Percentiles rank a stretch among this genome's conserved stretches.
Conservation (phyloP, 345 rosid genomes). For the Carallia brachiata region DNA sequence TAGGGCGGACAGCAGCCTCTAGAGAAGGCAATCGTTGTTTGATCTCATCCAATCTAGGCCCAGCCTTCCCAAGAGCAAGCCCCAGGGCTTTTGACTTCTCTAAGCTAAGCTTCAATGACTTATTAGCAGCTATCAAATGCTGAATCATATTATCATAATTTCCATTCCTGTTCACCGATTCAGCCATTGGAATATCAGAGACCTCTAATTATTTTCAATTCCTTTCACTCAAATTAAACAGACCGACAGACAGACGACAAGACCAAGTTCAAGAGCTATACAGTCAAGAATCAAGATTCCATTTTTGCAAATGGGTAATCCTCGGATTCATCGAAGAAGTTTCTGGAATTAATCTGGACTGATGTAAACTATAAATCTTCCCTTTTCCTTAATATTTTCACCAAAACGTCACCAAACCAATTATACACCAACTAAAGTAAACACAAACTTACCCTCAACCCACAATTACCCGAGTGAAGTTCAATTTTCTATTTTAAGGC, state of each 20-base stretch:
- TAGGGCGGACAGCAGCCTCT: conserved; percentile 86
- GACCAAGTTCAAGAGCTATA: not conserved
- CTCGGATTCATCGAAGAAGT: conserved; percentile 12
- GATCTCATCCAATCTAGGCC: conserved; percentile 81
- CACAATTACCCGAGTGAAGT: conserved; percentile 9
- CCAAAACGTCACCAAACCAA: conserved; percentile 31
- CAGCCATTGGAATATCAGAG: conserved; percentile 44
- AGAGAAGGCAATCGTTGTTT: conserved; percentile 66
- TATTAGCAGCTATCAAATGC: conserved; percentile 63
- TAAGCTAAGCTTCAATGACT: conserved; percentile 62
- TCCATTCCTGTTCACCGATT: conserved; percentile 18
- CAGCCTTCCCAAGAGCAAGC: conserved; percentile 53
- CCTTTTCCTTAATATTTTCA: conserved; percentile 8
- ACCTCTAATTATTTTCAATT: conserved; percentile 17
- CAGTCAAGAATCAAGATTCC: not conserved
- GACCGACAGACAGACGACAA: not conserved
- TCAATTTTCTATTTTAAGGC: no score
- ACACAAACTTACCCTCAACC: conserved; percentile 15
- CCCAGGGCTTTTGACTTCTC: conserved; percentile 78
- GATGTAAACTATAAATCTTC: conserved; percentile 21
- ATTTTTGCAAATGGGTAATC: not conserved
- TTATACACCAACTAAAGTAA: conserved; percentile 2
- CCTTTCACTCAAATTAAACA: not conserved
- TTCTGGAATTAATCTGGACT: conserved; percentile 32
- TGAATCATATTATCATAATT: conserved; percentile 26